Conservation (phyloP, 139 green algal species). For the Ettlia oleoabundans region DNA sequence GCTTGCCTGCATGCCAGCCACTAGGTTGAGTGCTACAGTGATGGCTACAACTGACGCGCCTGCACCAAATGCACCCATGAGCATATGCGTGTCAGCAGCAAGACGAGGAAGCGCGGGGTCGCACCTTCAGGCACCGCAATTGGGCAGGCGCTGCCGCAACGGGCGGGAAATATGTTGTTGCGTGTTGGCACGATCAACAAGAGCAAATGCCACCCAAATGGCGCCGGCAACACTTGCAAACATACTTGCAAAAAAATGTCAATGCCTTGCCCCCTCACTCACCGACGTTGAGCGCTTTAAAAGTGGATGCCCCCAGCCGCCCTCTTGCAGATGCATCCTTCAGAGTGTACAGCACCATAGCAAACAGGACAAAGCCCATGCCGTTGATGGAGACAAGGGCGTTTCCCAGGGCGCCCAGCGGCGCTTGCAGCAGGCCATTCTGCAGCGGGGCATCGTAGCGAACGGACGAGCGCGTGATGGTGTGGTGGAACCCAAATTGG, state of each 20-base stretch:
- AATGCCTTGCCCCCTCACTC: neutral
- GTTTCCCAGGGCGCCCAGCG: slow-evolving; percentile 32
- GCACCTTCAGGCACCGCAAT: no score
- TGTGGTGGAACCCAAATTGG: neutral
- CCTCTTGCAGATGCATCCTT: slow-evolving; percentile 56
- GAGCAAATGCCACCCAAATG: no score
- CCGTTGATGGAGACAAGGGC: slow-evolving; percentile 18
- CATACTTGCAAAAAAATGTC: no score
- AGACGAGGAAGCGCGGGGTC: no score
- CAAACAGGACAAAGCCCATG: slow-evolving; percentile 48
- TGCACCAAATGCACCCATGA: no score
- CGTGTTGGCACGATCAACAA: no score
- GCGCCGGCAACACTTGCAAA: no score
- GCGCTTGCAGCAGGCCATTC: slow-evolving; percentile 22
- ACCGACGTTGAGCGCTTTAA: slow-evolving; percentile 62
- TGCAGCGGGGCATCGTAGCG: slow-evolving; percentile 8
- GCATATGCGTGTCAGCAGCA: no score
- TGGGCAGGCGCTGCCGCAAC: no score
- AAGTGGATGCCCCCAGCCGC: slow-evolving; percentile 64
- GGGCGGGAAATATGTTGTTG: no score
- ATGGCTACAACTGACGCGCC: neutral
- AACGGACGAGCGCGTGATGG: neutral
- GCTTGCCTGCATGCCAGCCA: neutral
- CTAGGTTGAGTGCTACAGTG: neutral
- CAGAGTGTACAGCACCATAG: slow-evolving; percentile 44